phyloP scores from a whole-genome alignment of 495 filamentous ascomycete species.

The Penicillium longicatenatum region DNA sequence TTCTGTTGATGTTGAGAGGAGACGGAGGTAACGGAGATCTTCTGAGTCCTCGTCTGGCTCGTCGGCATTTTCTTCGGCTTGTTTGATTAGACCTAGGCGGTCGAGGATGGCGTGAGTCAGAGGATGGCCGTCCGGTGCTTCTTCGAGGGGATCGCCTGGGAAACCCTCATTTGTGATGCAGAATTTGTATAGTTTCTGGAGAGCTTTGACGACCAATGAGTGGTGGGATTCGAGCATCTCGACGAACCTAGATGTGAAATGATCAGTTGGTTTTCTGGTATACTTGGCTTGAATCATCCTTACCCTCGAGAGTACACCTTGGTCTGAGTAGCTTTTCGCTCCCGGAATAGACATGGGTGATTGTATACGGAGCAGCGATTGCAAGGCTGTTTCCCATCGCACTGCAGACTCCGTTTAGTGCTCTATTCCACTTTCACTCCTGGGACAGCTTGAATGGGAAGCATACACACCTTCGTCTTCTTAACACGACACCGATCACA shows the following conservation, averaged over 20 bases:
- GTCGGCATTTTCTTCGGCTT: slow-evolving; percentile 48
- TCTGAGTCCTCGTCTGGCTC: slow-evolving; percentile 43
- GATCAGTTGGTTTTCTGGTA: not conserved
- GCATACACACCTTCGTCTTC: slow-evolving; percentile 46
- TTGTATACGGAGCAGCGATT: slow-evolving; percentile 52
- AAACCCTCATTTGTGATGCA: slow-evolving; percentile 49
- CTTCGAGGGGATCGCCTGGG: slow-evolving; percentile 47
- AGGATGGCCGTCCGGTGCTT: slow-evolving; percentile 45
- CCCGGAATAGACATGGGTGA: slow-evolving; percentile 50
- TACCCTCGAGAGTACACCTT: slow-evolving; percentile 53
- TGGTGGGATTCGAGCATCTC: slow-evolving; percentile 53
- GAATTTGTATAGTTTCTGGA: slow-evolving; percentile 48
- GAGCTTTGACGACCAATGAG: slow-evolving; percentile 46
- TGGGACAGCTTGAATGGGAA: too few relatives aligned
- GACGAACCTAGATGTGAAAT: slow-evolving; percentile 37
- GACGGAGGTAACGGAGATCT: slow-evolving; percentile 41
- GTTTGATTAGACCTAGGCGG: slow-evolving; percentile 49
- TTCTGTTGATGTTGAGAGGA: slow-evolving; percentile 43
- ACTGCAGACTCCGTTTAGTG: slow-evolving; percentile 23
- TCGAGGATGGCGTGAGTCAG: slow-evolving; percentile 51
- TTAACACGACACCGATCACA: slow-evolving; percentile 53
- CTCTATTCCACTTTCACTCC: not conserved
- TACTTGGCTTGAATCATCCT: slow-evolving; percentile 7
- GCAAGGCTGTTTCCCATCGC: slow-evolving; percentile 53
- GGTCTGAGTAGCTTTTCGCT: slow-evolving; percentile 50